A percentile compares a stretch with the other conserved stretches of the same genome.
These are phyloP conservation scores for Neonectria coccinea DNA, from an alignment of 2,329 filamentous ascomycete genomes.

Conservation along the genomic window DNA sequence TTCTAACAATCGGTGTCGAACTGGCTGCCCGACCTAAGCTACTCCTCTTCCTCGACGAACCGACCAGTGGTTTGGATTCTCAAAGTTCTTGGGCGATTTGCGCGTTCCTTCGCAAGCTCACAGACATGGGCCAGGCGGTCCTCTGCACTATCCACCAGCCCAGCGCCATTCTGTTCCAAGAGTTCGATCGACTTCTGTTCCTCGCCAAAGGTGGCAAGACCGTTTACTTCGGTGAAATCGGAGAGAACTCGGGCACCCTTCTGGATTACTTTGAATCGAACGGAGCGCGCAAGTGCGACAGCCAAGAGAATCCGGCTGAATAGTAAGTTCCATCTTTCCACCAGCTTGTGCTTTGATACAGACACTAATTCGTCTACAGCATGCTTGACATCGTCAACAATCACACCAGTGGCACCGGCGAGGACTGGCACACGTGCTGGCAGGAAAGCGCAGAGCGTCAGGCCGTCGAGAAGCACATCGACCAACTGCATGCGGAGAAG, in stretches of 20 bases:
- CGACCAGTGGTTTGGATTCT: slow-evolving; percentile 71
- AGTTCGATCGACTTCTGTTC: slow-evolving; percentile 72
- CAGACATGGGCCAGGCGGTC: slow-evolving; percentile 64
- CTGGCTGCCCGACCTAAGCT: slow-evolving; percentile 68
- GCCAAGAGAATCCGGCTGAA: slow-evolving; percentile 72
- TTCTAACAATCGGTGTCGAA: slow-evolving; percentile 71
- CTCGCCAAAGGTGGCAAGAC: slow-evolving; percentile 73
- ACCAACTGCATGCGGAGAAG: too few relatives aligned
- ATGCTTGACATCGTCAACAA: too few relatives aligned
- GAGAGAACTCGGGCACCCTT: slow-evolving; percentile 67
- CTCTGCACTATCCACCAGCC: slow-evolving; percentile 69
- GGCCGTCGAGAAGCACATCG: too few relatives aligned
- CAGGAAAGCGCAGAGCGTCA: too few relatives aligned
- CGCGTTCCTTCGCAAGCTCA: slow-evolving; percentile 70
- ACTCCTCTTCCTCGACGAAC: slow-evolving; percentile 72
- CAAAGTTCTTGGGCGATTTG: slow-evolving; percentile 74
- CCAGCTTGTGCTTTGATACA: too few relatives aligned
- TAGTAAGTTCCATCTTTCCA: too few relatives aligned
- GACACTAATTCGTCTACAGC: too few relatives aligned
- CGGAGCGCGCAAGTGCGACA: slow-evolving; percentile 69
- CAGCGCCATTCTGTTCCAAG: slow-evolving; percentile 63
- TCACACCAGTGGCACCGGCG: too few relatives aligned
- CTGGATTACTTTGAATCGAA: slow-evolving; percentile 74
- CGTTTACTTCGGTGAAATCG: slow-evolving; percentile 77
- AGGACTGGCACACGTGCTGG: too few relatives aligned